phyloP scores from a whole-genome alignment of 2,329 filamentous ascomycete species.

The Trichoderma guizhouense region DNA sequence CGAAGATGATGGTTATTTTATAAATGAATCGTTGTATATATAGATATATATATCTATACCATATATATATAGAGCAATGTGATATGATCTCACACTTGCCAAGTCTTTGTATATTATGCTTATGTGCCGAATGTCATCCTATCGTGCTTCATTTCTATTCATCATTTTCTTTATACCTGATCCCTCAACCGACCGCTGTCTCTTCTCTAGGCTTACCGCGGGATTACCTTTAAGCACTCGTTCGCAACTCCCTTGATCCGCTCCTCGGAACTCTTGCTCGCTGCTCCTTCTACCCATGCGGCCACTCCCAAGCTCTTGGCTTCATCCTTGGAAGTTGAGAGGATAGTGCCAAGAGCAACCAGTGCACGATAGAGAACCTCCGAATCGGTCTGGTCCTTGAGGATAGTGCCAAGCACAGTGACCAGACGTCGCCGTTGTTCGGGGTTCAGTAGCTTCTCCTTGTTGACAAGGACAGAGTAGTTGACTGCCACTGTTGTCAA shows the following conservation, averaged over 20 bases:
- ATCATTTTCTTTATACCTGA: background rate
- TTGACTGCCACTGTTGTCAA: conserved; percentile 82
- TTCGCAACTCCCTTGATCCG: conserved; percentile 46
- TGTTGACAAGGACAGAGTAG: conserved; percentile 67
- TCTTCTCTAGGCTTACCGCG: background rate
- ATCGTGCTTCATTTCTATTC: conserved; percentile 1
- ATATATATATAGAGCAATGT: background rate
- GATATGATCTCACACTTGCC: background rate
- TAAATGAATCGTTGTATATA: conserved; percentile 2
- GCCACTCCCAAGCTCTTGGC: conserved; percentile 42
- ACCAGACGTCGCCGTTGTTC: conserved; percentile 46
- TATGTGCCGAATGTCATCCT: background rate
- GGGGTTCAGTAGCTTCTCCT: conserved; percentile 39
- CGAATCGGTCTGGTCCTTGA: conserved; percentile 66
- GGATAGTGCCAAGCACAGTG: conserved; percentile 58
- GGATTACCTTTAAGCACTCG: conserved; percentile 42
- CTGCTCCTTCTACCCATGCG: conserved; percentile 41
- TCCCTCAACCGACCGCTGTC: background rate
- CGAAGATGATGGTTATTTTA: background rate
- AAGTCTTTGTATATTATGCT: background rate
- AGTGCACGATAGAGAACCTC: conserved; percentile 82
- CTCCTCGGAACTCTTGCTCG: conserved; percentile 44
- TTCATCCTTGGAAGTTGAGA: conserved; percentile 48
- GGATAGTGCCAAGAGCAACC: conserved; percentile 76
- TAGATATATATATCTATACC: background rate